Evolutionary conservation across 1,284 basidiomycete genomes (phyloP), one percentile per base, ranked within the genome.

Genomic region (Phellinidium pouzarii): DNA sequence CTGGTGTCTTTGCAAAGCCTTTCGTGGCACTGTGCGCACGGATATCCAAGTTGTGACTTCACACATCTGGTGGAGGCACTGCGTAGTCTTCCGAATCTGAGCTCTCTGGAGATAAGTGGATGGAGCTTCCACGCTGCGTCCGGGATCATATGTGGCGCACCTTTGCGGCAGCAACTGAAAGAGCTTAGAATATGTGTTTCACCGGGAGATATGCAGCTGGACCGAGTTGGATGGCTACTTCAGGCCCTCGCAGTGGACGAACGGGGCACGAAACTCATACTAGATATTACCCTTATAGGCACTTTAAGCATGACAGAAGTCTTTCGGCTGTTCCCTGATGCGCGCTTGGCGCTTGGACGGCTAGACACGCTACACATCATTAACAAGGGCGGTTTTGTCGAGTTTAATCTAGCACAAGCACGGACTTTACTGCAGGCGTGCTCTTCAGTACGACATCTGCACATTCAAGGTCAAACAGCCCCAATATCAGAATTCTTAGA

Each of bases 381-480:
- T 22, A 56, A 56, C 23, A 56, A 56, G 25, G 54, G 54, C 36
- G 50, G 54, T 3, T 56, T 56, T 27, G 46, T 52, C 9, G 54
- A 52, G 29, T 56, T 44, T 45, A 56, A 56, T 34, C 29, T 56
- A 9, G 31, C 54, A 8, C 54, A 56, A 26, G 44, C 50, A 3
- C 50, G 54, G 12, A 38, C 38, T 8, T 50, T 56, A 25, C 37
- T 56, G n/a, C 50, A 52, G 38, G 38, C 54, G 12, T 56, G 54
- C 23, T 48, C 50, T 19, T 42, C 50, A 9, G 31, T 48, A 8
- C 19, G 50, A 20, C 37, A 41, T 11, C 26, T 52, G 17, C 54
- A 52, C 38, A 44, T 56, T 20, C 54, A 56, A 38, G 46, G 50
- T 12, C 54, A 56, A 22, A 56, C 50, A 40, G 54, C 50, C 11